Percentiles rank a stretch among this genome's conserved stretches.
Evolutionary conservation across 179 eudicot genomes (phyloP).

Genomic region (Spergularia azorica): DNA sequence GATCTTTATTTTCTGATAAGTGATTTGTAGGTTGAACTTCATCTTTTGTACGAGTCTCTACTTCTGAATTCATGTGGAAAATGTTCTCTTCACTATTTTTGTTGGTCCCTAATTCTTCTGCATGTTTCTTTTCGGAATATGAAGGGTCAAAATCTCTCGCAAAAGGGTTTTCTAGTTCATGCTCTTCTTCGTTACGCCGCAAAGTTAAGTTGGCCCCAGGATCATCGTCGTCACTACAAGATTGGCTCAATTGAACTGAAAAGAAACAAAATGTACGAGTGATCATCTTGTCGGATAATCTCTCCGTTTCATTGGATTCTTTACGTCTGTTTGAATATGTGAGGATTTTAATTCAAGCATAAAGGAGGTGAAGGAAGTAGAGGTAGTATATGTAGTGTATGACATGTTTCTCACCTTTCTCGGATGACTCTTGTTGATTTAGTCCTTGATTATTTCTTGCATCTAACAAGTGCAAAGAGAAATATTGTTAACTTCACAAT

Average conservation of each 20-base stretch:
- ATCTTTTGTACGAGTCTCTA: background rate
- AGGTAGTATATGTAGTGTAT: no score
- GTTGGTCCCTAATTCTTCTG: background rate
- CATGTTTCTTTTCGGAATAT: constrained; percentile 17
- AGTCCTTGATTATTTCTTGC: constrained; percentile 12
- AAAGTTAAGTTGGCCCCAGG: background rate
- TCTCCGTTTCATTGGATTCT: no score
- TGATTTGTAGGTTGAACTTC: background rate
- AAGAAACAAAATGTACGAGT: background rate
- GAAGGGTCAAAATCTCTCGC: constrained; percentile 19
- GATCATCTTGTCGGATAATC: no score
- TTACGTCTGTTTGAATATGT: no score
- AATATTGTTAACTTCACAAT: background rate
- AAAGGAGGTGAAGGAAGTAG: no score
- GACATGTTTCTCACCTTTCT: constrained; percentile 23
- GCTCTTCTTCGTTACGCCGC: background rate
- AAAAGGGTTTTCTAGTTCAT: constrained; percentile 18
- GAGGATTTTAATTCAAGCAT: no score
- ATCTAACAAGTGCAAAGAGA: background rate
- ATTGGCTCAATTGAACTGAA: background rate
- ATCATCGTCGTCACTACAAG: background rate
- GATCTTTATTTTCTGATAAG: constrained; percentile 17
- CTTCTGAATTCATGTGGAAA: background rate
- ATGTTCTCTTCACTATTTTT: background rate
- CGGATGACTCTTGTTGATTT: constrained; percentile 5